phyloP scores from a whole-genome alignment of 1,284 basidiomycete genomes.

The Gomphus bonarii region DNA sequence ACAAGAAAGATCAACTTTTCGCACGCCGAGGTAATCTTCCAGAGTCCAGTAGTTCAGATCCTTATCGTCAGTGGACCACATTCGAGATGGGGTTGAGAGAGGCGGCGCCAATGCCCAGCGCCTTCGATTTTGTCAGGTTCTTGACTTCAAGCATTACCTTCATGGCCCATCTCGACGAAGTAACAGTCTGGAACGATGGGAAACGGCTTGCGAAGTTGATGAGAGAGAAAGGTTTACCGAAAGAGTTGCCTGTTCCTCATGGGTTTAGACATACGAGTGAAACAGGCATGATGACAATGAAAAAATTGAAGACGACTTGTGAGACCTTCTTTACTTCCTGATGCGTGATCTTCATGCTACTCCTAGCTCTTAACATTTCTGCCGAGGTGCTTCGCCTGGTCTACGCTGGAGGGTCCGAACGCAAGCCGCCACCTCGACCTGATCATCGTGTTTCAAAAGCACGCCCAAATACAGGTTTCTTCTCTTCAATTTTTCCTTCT shows the following conservation, averaged over 20 bases:
- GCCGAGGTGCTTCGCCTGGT: conserved; percentile 81
- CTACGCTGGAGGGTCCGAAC: conserved; percentile 61
- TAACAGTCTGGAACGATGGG: conserved; percentile 76
- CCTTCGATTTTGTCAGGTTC: conserved; percentile 85
- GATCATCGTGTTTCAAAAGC: conserved; percentile 27
- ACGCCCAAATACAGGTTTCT: conserved; percentile 44
- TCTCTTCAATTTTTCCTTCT: conserved; percentile 68
- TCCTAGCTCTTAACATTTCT: conserved; percentile 64
- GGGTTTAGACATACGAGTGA: conserved; percentile 30
- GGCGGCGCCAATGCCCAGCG: conserved; percentile 69
- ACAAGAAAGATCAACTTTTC: conserved; percentile 70
- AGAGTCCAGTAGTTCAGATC: conserved; percentile 22
- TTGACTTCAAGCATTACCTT: conserved; percentile 91
- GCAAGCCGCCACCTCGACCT: conserved; percentile 28
- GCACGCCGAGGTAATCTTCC: conserved; percentile 68
- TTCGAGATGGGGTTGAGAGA: conserved; percentile 90
- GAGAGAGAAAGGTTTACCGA: conserved; percentile 57
- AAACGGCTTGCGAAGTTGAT: conserved; percentile 64
- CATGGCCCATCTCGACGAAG: conserved; percentile 71
- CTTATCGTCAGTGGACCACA: conserved; percentile 63
- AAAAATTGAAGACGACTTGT: conserved; percentile 27
- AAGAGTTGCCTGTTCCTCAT: conserved; percentile 45
- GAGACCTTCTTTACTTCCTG: conserved; percentile 7
- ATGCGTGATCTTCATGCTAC: neutral
- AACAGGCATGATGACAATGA: conserved; percentile 20